These are phyloP conservation scores for Cladophialophora exuberans DNA, from an alignment of 2,329 filamentous ascomycete genomes.

Conservation along the genomic window DNA sequence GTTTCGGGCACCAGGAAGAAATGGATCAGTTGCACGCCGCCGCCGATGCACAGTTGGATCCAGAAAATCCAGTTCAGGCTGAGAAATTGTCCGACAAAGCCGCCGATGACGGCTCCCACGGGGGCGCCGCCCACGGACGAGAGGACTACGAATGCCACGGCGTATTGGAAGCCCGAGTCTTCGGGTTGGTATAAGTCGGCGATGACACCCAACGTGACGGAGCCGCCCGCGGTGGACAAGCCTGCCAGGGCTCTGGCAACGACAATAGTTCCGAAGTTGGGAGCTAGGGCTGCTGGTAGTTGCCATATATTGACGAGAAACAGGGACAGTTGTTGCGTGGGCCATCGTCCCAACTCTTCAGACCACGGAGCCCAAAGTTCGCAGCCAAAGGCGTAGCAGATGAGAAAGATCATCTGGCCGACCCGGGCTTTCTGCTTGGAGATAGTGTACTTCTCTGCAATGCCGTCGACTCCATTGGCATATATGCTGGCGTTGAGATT, in stretches of 20 bases:
- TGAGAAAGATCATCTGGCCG: conserved; percentile 75
- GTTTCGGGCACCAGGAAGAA: conserved; percentile 62
- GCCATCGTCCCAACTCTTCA: conserved; percentile 77
- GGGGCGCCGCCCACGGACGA: conserved; percentile 60
- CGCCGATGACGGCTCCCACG: conserved; percentile 59
- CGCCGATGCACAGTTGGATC: conserved; percentile 63
- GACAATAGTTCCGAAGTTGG: conserved; percentile 70
- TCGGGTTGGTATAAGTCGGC: conserved; percentile 65
- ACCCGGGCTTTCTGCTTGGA: conserved; percentile 68
- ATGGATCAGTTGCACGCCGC: conserved; percentile 53
- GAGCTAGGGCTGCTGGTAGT: conserved; percentile 70
- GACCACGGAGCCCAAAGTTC: conserved; percentile 87
- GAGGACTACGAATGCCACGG: conserved; percentile 63
- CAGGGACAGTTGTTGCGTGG: conserved; percentile 72
- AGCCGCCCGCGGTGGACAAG: conserved; percentile 65
- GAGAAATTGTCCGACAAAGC: conserved; percentile 53
- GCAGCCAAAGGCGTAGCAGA: conserved; percentile 81
- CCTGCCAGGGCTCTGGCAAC: conserved; percentile 69
- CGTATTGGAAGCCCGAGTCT: conserved; percentile 56
- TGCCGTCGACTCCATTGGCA: conserved; percentile 66
- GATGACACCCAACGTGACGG: conserved; percentile 67
- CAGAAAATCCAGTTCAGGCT: conserved; percentile 66
- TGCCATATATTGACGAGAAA: conserved; percentile 78
- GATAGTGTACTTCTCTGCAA: conserved; percentile 67
- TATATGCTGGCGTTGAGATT: conserved; percentile 77